Base-by-base conservation (phyloP, 2,329 filamentous ascomycete species). In the Leptographium lundbergii region DNA sequence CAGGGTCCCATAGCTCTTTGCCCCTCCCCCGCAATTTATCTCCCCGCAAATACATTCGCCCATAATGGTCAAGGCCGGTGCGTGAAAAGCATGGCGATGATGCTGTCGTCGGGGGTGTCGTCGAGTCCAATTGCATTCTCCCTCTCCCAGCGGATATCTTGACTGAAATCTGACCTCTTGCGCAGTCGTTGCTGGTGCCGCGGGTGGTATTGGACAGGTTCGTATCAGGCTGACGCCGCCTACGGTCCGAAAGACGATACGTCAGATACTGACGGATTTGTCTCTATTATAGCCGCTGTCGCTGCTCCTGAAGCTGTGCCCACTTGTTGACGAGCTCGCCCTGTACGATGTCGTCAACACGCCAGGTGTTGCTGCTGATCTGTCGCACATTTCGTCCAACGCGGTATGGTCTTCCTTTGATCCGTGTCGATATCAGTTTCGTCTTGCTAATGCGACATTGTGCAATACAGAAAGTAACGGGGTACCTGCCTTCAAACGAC, bases 271-370 rank as follows among this genome's bases (percentile, higher is more conserved):
- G 48, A 48, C 42, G 1, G 54, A 57, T 51, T 45, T 34, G 39
- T 52, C 32, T 56, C 22, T 56, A 6, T 19, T 29, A 39, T 25
- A 97, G 91, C 94, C 94, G 67, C 82, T 99, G 69, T 99, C 94
- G 65, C 89, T 99, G 66, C 88, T 99, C 68, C 82, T 97, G 73
- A 99, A 99, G 84, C 84, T 88, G 66, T 89, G 81, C 71, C 88
- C 91, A 65, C 84, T 90, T 70, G 81, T 99, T 69, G 87, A 92
- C 69, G 89, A 97, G 79, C 89, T 99, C 69, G 81, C 91, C 62
- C 88, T 99, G 68, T 99, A 96, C 81, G 94, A 99, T 95, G 91
- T 99, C 66, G 92, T 97, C 75, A 96, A 97, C 83, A 95, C 91
- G 56, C 91, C 91, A 68, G 94, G 94, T 75, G 94, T 99, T 71